Base-by-base conservation (phyloP, 345 rosid genomes). In the Moricandia arvensis region DNA sequence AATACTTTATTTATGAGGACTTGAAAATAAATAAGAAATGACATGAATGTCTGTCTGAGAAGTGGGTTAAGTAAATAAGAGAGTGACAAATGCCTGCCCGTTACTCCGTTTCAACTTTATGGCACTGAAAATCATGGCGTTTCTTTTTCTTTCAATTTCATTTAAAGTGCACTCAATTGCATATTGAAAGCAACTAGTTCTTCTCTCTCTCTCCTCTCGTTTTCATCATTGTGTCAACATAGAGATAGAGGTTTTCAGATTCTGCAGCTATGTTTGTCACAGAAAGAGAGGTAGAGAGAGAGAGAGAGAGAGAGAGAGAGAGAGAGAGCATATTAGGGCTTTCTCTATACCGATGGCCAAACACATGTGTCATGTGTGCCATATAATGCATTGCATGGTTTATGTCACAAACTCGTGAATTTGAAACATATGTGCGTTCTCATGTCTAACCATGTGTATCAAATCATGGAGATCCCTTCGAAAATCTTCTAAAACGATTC, bases 21-120 rank as follows among this genome's bases (percentile, higher is more conserved):
- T 69, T 69, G 59, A 38, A 69, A 37, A 33, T 35, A 26, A 47
- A 60, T 49, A 69, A 35, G 68, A 66, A 49, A 30, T 47, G 69
- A 66, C 63, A 49, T 71, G 77, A 51, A 72, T 71, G 70, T 69
- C 11, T 76, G 75, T 69, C 45, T 57, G 61, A 58, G 63, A 78
- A 78, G 77, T 73, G 81, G 78, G 74, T 78, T 73, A 67, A 78
- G 77, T 78, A 72, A 78, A 66, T 59, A 26, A 47, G 81, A 73
- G 81, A 78, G 81, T 78, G 81, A 78, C 81, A 78, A 73, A 78
- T 78, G 81, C 81, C 81, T 78, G 69, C 77, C 1, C 41, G 59
- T 61, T 72, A 67, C 66, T 60, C 78, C 72, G 72, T 78, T 68
- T 60, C 59, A 67, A 61, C 69, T 73, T 13, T 72, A 17, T 67